Evolutionary conservation across 2,329 filamentous ascomycete species (phyloP), one percentile per base, ranked within the genome.

Genomic region (Talaromyces verruculosus): DNA sequence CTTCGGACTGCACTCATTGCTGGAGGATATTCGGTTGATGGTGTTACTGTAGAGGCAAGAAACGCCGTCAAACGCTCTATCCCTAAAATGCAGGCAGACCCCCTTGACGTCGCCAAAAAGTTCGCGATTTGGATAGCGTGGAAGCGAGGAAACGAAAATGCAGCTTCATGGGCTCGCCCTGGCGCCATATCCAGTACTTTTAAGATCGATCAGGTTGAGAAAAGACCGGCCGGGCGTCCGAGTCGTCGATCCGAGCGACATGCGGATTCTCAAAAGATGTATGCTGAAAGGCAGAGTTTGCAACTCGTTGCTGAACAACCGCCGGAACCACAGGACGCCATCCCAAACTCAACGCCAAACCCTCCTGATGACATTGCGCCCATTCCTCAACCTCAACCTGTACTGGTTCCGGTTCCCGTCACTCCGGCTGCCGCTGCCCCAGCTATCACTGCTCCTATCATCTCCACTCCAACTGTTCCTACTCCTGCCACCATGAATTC

Each of bases 71-170:
- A 83, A 67, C 82, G 82, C 35, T 88, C 87, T 2, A 88, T 90
- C 64, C 88, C 88, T 0, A 89, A 88, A 74, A 83, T 82, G 35
- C 79, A 84, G 65, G 85, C 84, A 41, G 87, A 90, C 64, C 86
- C 87, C 4, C 75, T 89, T n/a, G 83, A 86, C 35, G 76, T 85
- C 39, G 84, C 87, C 65, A 83, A 84, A 69, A 83, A 77, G 17
- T 89, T 90, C 69, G 87, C 86, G 5, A 80, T 88, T 65, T 90
- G 88, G 88, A 83, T 85, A 65, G 85, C 87, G 2, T 89, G 87
- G 87, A 89, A 90, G 73, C 84, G 85, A 64, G 88, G 88, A 11
- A 88, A 89, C 71, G 86, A 88, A 68, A 79, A 79, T 65, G 84
- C 87, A 58, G 86, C 87, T 35, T 79, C 83, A 53, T 90, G 87